Conservation (phyloP, 169 alveolate genomes). For the Plasmodium billcollinsi region DNA sequence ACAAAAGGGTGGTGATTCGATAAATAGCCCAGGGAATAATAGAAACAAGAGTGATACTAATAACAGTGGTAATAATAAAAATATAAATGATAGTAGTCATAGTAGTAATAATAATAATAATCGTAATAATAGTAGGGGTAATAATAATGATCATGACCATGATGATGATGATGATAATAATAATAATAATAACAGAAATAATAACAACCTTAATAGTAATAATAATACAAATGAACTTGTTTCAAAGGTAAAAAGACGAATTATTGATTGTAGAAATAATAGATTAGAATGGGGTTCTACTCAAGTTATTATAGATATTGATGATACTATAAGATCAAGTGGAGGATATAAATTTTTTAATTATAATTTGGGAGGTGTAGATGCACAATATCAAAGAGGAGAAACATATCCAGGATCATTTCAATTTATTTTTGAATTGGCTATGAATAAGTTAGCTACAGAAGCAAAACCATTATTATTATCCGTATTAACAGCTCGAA, state of each 20-base stretch:
- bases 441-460: constrained; percentile 83
- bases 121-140: background rate
- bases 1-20: background rate
- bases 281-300: constrained; percentile 38
- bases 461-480: constrained; percentile 84
- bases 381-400: constrained; percentile 88
- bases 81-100: background rate
- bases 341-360: constrained; percentile 88
- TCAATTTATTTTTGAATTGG: constrained; percentile 87
- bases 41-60: background rate
- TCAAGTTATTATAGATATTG: constrained; percentile 88
- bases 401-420: constrained; percentile 86
- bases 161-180: background rate
- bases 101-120: too few relatives aligned
- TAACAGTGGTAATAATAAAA: background rate
- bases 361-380: constrained; percentile 89
- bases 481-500: constrained; percentile 89
- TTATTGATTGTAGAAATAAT: constrained; percentile 76
- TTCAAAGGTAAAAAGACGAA: constrained; percentile 37
- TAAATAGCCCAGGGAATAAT: background rate
- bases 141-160: background rate
- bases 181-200: background rate
- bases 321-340: constrained; percentile 90
- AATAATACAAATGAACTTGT: background rate
- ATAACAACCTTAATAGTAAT: background rate